Evolutionary conservation across 495 filamentous ascomycete species (phyloP).

Genomic region (Pyrenopolyporus hunteri): DNA sequence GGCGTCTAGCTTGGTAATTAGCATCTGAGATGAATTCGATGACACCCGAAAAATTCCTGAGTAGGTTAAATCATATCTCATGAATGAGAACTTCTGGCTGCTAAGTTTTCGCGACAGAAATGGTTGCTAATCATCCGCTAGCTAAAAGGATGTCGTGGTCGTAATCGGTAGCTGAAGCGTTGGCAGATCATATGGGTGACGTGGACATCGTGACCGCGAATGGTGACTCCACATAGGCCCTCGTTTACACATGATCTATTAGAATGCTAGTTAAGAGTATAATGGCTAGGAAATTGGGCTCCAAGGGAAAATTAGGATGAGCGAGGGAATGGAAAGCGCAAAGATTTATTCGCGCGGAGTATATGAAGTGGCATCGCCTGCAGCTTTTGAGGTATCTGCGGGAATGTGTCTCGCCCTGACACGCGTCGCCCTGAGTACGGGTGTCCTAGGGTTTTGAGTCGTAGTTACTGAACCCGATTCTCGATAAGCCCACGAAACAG

Average conservation of each 20-base stretch:
- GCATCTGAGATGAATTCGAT: not conserved
- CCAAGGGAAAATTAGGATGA: not conserved
- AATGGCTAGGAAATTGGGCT: not conserved
- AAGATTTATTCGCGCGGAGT: not conserved
- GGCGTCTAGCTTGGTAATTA: too few species aligned
- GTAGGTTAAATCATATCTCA: not conserved
- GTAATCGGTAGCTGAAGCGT: slow-evolving; percentile 21
- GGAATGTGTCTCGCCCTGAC: slow-evolving; percentile 8
- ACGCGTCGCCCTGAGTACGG: slow-evolving; percentile 15
- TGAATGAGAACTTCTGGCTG: not conserved
- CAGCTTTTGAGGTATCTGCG: not conserved
- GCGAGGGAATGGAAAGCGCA: not conserved
- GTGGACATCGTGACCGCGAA: slow-evolving; percentile 36
- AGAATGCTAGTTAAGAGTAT: slow-evolving; percentile 3
- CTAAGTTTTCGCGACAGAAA: not conserved
- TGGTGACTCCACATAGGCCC: slow-evolving; percentile 23
- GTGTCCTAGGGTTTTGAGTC: slow-evolving; percentile 30
- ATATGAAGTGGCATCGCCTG: not conserved
- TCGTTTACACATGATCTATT: slow-evolving; percentile 3
- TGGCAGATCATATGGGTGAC: slow-evolving; percentile 33
- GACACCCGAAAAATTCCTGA: not conserved
- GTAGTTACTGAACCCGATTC: slow-evolving; percentile 31
- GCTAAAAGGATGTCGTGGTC: slow-evolving; percentile 21
- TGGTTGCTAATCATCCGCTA: not conserved
- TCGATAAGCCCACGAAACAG: slow-evolving; percentile 16